These are phyloP conservation scores for Scheffersomyces illinoinensis DNA, from an alignment of 1,139 yeast genomes.

Conservation along the genomic window DNA sequence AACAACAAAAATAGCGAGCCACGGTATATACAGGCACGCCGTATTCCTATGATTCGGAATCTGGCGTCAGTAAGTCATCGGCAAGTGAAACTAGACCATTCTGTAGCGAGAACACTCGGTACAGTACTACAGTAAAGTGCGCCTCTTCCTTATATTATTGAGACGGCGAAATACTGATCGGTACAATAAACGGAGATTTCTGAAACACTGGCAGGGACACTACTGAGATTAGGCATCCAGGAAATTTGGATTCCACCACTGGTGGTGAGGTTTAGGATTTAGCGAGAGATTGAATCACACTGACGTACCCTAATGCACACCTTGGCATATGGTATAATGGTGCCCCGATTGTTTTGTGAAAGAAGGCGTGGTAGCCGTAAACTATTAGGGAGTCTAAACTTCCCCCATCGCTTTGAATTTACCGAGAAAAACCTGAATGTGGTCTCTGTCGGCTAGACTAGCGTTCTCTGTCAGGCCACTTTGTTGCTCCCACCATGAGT, in stretches of 20 bases:
- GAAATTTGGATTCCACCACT: background rate
- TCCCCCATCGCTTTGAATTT: too few species aligned
- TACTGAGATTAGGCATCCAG: background rate
- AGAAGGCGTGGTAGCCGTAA: too few species aligned
- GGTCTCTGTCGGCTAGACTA: background rate
- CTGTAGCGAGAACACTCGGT: background rate
- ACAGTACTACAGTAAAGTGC: background rate
- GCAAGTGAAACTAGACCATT: background rate
- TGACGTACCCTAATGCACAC: background rate
- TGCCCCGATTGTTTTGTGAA: too few species aligned
- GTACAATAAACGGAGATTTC: background rate
- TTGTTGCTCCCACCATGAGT: background rate
- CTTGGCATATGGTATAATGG: too few species aligned
- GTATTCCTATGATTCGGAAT: conserved; percentile 3
- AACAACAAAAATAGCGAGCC: background rate
- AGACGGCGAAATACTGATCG: background rate
- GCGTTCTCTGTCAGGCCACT: background rate
- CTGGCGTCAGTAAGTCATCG: background rate
- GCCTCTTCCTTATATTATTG: background rate
- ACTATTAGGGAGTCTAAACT: too few species aligned
- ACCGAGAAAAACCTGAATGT: background rate
- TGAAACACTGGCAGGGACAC: background rate
- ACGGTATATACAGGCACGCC: background rate
- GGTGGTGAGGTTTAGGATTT: background rate
- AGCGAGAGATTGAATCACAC: background rate